A percentile compares a stretch with the other conserved stretches of the same genome.
Evolutionary conservation across 2,329 filamentous ascomycete genomes (phyloP).

Genomic region (Mariannaea elegans): DNA sequence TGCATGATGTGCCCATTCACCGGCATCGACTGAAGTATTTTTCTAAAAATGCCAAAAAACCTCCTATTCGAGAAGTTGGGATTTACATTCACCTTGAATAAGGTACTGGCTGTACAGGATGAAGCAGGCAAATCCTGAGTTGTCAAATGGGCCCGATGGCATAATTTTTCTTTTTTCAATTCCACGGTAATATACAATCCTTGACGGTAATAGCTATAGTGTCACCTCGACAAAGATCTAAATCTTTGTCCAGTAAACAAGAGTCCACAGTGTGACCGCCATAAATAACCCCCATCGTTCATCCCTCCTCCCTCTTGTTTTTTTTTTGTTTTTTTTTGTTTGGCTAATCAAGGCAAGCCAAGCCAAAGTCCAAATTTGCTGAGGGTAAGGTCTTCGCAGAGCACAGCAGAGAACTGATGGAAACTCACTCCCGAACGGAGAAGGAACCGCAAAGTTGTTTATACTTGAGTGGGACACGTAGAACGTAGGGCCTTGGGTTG

Average conservation of each 20-base stretch:
- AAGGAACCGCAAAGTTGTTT: conserved; percentile 16
- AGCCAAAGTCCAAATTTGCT: conserved; percentile 2
- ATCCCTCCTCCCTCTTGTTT: not conserved
- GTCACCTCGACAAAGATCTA: not conserved
- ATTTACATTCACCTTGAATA: too few species aligned
- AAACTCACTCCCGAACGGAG: not conserved
- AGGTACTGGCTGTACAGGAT: not conserved
- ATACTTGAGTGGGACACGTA: conserved; percentile 27
- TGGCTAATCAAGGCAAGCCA: conserved; percentile 11
- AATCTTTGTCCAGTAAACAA: not conserved
- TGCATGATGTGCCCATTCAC: too few species aligned
- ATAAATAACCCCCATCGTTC: not conserved
- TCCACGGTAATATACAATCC: conserved; percentile 29
- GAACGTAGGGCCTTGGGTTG: conserved; percentile 19
- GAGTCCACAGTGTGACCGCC: not conserved
- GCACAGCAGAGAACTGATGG: not conserved
- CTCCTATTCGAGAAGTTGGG: too few species aligned
- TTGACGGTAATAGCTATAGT: not conserved
- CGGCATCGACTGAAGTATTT: too few species aligned
- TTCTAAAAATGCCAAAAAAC: too few species aligned
- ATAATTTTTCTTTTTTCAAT: conserved; percentile 5
- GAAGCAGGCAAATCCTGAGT: not conserved
- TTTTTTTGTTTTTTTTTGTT: too few species aligned
- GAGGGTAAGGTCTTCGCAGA: not conserved
- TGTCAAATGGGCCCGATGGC: conserved; percentile 5